A percentile compares a stretch with the other conserved stretches of the same genome.
These are phyloP conservation scores for Musa balbisiana DNA, from an alignment of 202 grass and related monocot species.

Conservation along the genomic window DNA sequence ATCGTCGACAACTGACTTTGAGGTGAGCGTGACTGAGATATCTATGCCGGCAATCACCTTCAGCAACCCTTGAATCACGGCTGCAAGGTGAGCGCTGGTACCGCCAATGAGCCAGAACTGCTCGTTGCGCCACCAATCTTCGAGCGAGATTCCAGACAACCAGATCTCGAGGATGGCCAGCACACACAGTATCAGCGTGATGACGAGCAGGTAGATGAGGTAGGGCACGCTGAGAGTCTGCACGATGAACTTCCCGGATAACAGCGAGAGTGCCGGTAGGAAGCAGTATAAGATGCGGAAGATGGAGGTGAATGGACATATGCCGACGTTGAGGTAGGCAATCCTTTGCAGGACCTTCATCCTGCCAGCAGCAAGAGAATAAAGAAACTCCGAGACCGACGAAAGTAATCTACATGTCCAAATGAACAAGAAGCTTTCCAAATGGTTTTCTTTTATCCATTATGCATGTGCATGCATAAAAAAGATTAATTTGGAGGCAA, in stretches of 20 bases:
- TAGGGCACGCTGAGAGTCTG: background rate
- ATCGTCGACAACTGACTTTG: background rate
- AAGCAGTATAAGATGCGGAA: slow-evolving; percentile 7
- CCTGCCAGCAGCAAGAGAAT: background rate
- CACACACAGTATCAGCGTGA: background rate
- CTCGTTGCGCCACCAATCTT: slow-evolving; percentile 10
- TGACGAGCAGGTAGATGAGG: slow-evolving; percentile 5
- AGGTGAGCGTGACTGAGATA: slow-evolving; percentile 6
- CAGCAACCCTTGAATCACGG: background rate
- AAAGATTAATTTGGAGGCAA: no score
- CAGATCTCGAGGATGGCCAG: background rate
- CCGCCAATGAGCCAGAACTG: slow-evolving; percentile 6
- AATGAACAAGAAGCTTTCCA: no score
- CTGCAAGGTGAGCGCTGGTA: slow-evolving; percentile 1
- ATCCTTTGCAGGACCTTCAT: slow-evolving; percentile 1
- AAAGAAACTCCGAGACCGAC: background rate
- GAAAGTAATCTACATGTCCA: no score
- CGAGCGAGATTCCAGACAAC: slow-evolving; percentile 1
- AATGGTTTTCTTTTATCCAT: no score
- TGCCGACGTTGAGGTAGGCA: slow-evolving; percentile 3
- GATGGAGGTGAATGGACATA: slow-evolving; percentile 4
- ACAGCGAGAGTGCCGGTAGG: slow-evolving; percentile 2
- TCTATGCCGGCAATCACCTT: slow-evolving; percentile 2
- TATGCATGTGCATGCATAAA: no score
- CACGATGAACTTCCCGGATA: slow-evolving; percentile 6